These are phyloP conservation scores for Boletus huronensis DNA, from an alignment of 768 basidiomycete genomes.

Conservation along the genomic window DNA sequence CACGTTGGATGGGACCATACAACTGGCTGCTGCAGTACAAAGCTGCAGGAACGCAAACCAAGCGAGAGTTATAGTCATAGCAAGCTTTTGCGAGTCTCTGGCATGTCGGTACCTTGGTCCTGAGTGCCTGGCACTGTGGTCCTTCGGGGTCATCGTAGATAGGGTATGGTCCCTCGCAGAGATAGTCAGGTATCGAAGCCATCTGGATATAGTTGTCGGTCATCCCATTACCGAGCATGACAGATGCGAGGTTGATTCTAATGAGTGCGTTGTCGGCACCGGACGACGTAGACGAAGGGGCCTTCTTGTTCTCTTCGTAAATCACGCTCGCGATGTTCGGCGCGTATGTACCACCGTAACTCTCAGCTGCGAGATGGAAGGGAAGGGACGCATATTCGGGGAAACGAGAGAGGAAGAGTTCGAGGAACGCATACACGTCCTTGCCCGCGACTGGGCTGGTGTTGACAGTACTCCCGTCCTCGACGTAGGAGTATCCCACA, in stretches of 20 bases:
- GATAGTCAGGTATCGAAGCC: conserved; percentile 76
- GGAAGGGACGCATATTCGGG: conserved; percentile 64
- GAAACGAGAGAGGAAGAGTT: conserved; percentile 77
- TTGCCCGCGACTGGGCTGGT: conserved; percentile 83
- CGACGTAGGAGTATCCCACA: conserved; percentile 87
- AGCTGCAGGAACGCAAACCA: conserved; percentile 69
- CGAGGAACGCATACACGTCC: conserved; percentile 84
- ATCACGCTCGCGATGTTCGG: conserved; percentile 86
- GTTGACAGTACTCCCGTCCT: conserved; percentile 69
- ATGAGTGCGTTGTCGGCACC: conserved; percentile 43
- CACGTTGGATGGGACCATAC: conserved; percentile 66
- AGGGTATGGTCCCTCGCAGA: conserved; percentile 78
- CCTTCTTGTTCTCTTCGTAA: conserved; percentile 68
- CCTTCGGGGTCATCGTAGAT: conserved; percentile 70
- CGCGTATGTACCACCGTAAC: conserved; percentile 75
- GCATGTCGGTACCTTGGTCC: conserved; percentile 68
- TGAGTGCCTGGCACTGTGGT: conserved; percentile 60
- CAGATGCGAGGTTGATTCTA: conserved; percentile 75
- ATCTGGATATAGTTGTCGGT: conserved; percentile 84
- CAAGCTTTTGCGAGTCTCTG: conserved; percentile 70
- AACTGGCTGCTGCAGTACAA: conserved; percentile 80
- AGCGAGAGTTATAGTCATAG: conserved; percentile 54
- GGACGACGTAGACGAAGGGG: conserved; percentile 41
- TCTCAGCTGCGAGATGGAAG: conserved; percentile 81
- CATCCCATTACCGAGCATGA: conserved; percentile 86